Base-by-base conservation (phyloP, 257 asterid species). In the Paulownia fortunei region DNA sequence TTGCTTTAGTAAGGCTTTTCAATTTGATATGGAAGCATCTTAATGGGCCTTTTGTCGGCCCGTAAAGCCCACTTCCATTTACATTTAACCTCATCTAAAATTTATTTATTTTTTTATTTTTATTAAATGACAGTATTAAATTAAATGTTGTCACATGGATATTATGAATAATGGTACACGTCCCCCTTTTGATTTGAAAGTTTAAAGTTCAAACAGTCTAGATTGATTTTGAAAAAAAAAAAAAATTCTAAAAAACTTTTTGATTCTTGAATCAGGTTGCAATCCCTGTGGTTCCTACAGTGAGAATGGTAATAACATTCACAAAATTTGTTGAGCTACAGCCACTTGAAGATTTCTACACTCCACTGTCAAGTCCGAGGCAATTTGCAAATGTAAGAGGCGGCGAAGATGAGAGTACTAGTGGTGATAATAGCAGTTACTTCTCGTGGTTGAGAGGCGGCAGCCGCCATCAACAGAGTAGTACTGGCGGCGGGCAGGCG, bases 271-370 rank as follows among this genome's bases (percentile, higher is more conserved):
- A 64, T 69, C 91, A 94, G 99, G 89, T 94, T 59, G 91, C 99
- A 9, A 88, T 94, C 69, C 99, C 99, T 3, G 97, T 92, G 86
- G 90, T 94, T 59, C 97, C 99, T 1, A 90, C 97, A 6, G 99
- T 94, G 83, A 89, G 92, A 86, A 94, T 94, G 74, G 96, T 94
- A 11, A 87, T 91, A 42, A 89, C 99, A 6, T 92, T 94, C 83
- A 94, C 97, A 8, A 94, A 94, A 73, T 94, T 92, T 46, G 83
- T 88, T 1, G 97, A 92, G 84, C 83, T 92, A 8, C 94, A 82
- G 68, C 90, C 93, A 2, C 4, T 79, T 13, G 96, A 92, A 3
- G 84, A 84, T 37, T 94, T 94, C 73, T 87, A 85, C 88, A 94
- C 99, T 46, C 98, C 99, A 8, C 71, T 87, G 49, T 86, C 97